These are phyloP conservation scores for Allomyces macrogynus DNA, from an alignment of 192 early-diverging fungal genomes.

Conservation along the genomic window DNA sequence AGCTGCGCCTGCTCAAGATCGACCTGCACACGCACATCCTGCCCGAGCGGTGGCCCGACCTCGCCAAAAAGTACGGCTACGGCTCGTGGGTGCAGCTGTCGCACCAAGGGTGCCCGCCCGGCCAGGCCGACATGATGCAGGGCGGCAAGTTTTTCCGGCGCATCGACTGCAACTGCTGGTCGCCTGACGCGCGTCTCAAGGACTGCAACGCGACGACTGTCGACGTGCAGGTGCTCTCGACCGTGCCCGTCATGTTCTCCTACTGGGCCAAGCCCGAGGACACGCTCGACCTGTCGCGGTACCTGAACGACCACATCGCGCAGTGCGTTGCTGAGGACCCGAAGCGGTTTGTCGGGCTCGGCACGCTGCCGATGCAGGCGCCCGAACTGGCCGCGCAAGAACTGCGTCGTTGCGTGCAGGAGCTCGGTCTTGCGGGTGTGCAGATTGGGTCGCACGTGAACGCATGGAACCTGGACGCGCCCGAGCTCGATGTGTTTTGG, in stretches of 20 bases:
- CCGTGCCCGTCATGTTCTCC: constrained; percentile 43
- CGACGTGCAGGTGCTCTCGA: constrained; percentile 43
- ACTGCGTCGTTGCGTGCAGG: constrained; percentile 35
- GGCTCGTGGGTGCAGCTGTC: constrained; percentile 24
- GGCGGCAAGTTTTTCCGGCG: constrained; percentile 46
- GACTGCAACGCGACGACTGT: constrained; percentile 29
- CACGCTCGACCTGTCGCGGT: constrained; percentile 28
- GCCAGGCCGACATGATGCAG: constrained; percentile 40
- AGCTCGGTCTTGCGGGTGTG: constrained; percentile 35
- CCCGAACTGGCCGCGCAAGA: constrained; percentile 41
- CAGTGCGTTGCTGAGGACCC: constrained; percentile 38
- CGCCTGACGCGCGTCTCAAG: constrained; percentile 30
- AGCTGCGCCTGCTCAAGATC: constrained; percentile 13
- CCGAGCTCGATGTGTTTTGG: constrained; percentile 42
- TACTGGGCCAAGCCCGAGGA: constrained; percentile 28
- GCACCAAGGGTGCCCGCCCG: constrained; percentile 11
- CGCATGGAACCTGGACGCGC: constrained; percentile 49
- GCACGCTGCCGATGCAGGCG: constrained; percentile 46
- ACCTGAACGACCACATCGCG: constrained; percentile 33
- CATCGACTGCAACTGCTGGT: constrained; percentile 51
- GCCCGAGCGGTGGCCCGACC: constrained; percentile 36
- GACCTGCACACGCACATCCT: constrained; percentile 39
- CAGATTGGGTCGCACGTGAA: constrained; percentile 45
- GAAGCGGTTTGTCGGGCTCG: constrained; percentile 35
- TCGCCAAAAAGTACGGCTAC: constrained; percentile 37